Evolutionary conservation across 2,329 filamentous ascomycete genomes (phyloP), one percentile per base, ranked within the genome.

Genomic region (Pseudogymnoascus sp.): DNA sequence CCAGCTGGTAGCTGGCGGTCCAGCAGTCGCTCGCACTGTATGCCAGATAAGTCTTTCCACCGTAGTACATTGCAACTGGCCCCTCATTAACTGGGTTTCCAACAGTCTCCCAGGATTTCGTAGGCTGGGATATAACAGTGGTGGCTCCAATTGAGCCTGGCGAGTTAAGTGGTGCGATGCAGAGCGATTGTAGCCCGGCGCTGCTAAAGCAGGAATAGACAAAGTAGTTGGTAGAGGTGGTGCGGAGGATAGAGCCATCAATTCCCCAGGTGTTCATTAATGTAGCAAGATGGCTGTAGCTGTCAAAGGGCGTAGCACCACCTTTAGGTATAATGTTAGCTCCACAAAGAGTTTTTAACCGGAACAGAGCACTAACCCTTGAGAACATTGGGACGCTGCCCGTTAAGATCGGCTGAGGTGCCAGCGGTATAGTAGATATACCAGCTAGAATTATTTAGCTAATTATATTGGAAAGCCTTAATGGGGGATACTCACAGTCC

Each of bases 351-450:
- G 25, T 37, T 61, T 25, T 36, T 7, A 46, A 10, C n/a, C 21
- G 7, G 37, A 16, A 18, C 14, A 11, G 23, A n/a, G 0, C 14
- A 65, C 69, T 60, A 65, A 79, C 81, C 81, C 66, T 78, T 76
- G 3, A 85, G 74, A 18, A 82, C 83, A 63, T 85, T 79, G 3
- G 78, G 71, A 10, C 79, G 76, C 70, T 86, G 83, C 1, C 76
- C 75, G 34, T 79, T 79, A 1, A 84, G 72, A 65, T 82, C 75
- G 2, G 72, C 74, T 1, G 71, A 70, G 23, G 74, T 75, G 0
- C 82, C 81, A 1, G 81, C 80, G 0, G 82, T 81, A 69, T 84
- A 85, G 72, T 85, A 85, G 40, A 85, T 77, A 63, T 82, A 84
- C 82, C 82, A 80, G 36, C 69, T 68, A 21, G 12, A 37, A 25